phyloP scores from a whole-genome alignment of 2,329 filamentous ascomycete species.

The Sporothrix sp. region DNA sequence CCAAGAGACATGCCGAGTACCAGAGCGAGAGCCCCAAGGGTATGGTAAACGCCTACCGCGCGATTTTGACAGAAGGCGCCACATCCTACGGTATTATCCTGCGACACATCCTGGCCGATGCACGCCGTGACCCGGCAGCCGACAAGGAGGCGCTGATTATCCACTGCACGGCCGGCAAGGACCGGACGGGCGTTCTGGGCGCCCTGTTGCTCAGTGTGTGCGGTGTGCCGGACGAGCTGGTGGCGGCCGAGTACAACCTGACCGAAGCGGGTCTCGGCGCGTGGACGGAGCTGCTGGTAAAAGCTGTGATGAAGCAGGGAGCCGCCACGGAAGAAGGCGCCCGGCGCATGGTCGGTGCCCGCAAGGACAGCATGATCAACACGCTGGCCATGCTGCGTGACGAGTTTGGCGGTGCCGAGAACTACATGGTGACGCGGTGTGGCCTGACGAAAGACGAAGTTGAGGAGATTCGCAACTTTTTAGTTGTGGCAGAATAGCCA shows the following conservation, averaged over 20 bases:
- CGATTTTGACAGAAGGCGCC: slow-evolving; percentile 47
- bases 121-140: no score
- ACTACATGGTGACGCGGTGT: slow-evolving; percentile 50
- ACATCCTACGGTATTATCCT: slow-evolving; percentile 24
- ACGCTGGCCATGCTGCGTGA: slow-evolving; percentile 45
- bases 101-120: slow-evolving; percentile 39
- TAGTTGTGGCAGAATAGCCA: neutral
- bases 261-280: slow-evolving; percentile 52
- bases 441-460: slow-evolving; percentile 40
- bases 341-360: slow-evolving; percentile 35
- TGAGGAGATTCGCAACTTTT: neutral
- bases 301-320: slow-evolving; percentile 40
- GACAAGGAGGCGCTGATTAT: slow-evolving; percentile 24
- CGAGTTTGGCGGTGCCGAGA: slow-evolving; percentile 53
- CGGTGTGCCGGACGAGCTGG: slow-evolving; percentile 46
- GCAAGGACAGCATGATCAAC: slow-evolving; percentile 39
- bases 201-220: slow-evolving; percentile 56
- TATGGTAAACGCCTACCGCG: slow-evolving; percentile 34
- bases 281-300: slow-evolving; percentile 42
- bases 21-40: slow-evolving; percentile 36
- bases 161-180: slow-evolving; percentile 70
- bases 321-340: slow-evolving; percentile 35
- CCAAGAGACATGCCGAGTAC: slow-evolving; percentile 51
- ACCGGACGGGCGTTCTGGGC: slow-evolving; percentile 62
- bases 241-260: slow-evolving; percentile 60